Conservation (phyloP, 116 monocot genomes). For the Cymodocea nodosa region DNA sequence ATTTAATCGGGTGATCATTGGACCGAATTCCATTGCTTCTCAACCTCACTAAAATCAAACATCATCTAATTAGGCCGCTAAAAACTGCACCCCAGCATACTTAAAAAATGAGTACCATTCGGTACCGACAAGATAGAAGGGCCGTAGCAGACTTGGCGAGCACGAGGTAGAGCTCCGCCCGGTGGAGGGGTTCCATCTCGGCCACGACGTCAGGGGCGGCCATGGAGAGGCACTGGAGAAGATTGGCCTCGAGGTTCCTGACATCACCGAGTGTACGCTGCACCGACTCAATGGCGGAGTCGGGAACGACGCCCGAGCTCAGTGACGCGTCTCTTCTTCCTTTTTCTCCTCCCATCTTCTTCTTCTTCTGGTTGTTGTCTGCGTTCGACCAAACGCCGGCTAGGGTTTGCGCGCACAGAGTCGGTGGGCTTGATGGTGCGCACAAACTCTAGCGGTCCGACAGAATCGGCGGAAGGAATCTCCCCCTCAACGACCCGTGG, state of each 20-base stretch:
- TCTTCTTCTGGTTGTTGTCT: not conserved
- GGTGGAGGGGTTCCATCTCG: constrained; percentile 60
- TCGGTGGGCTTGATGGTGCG: too few species aligned
- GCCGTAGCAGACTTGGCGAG: constrained; percentile 52
- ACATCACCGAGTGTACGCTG: constrained; percentile 27
- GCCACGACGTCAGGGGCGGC: constrained; percentile 70
- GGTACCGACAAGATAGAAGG: constrained; percentile 10
- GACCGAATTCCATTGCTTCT: constrained; percentile 58
- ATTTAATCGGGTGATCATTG: constrained; percentile 51
- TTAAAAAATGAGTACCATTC: not conserved
- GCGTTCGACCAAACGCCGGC: too few species aligned
- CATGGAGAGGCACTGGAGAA: constrained; percentile 40
- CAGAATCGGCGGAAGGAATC: too few species aligned
- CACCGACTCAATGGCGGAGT: constrained; percentile 19
- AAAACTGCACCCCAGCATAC: not conserved
- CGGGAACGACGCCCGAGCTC: constrained; percentile 18
- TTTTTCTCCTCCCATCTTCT: not conserved
- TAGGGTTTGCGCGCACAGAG: too few species aligned
- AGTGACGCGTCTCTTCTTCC: not conserved
- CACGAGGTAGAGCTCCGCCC: constrained; percentile 60
- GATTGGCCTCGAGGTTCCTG: constrained; percentile 26
- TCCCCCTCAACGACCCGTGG: too few species aligned
- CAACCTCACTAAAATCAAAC: constrained; percentile 36
- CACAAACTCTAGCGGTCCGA: too few species aligned
- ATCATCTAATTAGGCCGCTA: constrained; percentile 1